These are phyloP conservation scores for Pyrenophora graminea DNA, from an alignment of 2,329 filamentous ascomycete genomes.

Conservation along the genomic window DNA sequence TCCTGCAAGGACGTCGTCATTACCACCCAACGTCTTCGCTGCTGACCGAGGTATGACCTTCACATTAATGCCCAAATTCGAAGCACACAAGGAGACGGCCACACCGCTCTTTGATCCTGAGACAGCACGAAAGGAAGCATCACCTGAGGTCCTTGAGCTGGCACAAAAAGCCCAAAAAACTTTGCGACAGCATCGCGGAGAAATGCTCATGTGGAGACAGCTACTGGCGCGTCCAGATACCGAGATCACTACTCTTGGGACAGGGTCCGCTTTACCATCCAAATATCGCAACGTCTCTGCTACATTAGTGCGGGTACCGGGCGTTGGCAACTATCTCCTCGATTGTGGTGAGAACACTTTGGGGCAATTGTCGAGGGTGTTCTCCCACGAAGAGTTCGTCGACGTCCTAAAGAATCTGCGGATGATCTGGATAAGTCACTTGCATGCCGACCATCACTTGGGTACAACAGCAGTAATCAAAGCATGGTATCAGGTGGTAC, in stretches of 20 bases:
- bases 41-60: conserved; percentile 51
- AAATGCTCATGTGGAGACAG: conserved; percentile 61
- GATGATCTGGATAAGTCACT: conserved; percentile 89
- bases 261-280: conserved; percentile 85
- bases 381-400: conserved; percentile 65
- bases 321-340: conserved; percentile 83
- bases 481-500: conserved; percentile 71
- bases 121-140: conserved; percentile 50
- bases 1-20: not conserved
- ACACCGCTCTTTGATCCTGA: conserved; percentile 52
- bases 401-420: conserved; percentile 78
- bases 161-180: conserved; percentile 52
- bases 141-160: conserved; percentile 57
- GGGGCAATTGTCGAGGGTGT: conserved; percentile 80
- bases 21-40: conserved; percentile 26
- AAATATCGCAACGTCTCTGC: conserved; percentile 95
- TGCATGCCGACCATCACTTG: conserved; percentile 95
- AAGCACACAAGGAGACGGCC: conserved; percentile 29
- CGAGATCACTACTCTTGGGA: conserved; percentile 86
- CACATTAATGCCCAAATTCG: conserved; percentile 53
- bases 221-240: conserved; percentile 74
- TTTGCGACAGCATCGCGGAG: conserved; percentile 45
- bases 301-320: conserved; percentile 82
- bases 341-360: conserved; percentile 93
- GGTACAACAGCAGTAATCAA: conserved; percentile 80